A percentile compares a stretch with the other conserved stretches of the same genome.
phyloP scores from a whole-genome alignment of 768 basidiomycete species.

The Podaxis sp. region DNA sequence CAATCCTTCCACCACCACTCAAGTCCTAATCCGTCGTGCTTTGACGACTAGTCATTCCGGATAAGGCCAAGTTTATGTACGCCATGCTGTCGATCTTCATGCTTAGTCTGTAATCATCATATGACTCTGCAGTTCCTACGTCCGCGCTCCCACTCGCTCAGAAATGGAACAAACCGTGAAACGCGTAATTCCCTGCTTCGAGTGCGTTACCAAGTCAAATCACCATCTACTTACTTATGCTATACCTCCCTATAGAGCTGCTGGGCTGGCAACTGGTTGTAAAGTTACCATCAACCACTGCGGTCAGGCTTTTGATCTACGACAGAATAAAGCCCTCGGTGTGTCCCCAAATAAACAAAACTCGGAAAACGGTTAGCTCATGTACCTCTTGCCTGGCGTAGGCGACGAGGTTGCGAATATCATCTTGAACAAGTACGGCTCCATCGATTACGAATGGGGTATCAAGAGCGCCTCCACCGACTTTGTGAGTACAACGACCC shows the following conservation, averaged over 20 bases:
- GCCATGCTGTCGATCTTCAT: slow-evolving; percentile 18
- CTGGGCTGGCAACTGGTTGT: slow-evolving; percentile 67
- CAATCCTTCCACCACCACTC: neutral
- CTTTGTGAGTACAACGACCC: slow-evolving; percentile 52
- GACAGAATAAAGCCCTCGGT: slow-evolving; percentile 70
- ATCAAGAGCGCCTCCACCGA: slow-evolving; percentile 76
- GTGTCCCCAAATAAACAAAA: neutral
- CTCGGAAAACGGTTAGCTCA: neutral
- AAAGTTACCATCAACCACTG: slow-evolving; percentile 38
- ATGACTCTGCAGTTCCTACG: slow-evolving; percentile 50
- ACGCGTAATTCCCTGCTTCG: slow-evolving; percentile 70
- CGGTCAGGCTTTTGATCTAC: slow-evolving; percentile 49
- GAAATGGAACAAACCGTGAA: slow-evolving; percentile 57
- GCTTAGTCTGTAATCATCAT: neutral
- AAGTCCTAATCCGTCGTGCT: neutral
- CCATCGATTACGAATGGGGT: slow-evolving; percentile 64
- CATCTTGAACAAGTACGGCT: slow-evolving; percentile 57
- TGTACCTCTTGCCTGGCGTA: slow-evolving; percentile 24
- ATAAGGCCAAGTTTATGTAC: slow-evolving; percentile 71
- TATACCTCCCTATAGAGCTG: slow-evolving; percentile 44
- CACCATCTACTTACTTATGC: neutral
- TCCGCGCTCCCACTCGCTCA: slow-evolving; percentile 66
- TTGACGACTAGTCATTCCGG: slow-evolving; percentile 66
- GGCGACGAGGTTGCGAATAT: slow-evolving; percentile 66
- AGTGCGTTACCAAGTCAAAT: slow-evolving; percentile 38